phyloP scores from a whole-genome alignment of 2,329 filamentous ascomycete genomes.

The Tolypocladium tundrense region DNA sequence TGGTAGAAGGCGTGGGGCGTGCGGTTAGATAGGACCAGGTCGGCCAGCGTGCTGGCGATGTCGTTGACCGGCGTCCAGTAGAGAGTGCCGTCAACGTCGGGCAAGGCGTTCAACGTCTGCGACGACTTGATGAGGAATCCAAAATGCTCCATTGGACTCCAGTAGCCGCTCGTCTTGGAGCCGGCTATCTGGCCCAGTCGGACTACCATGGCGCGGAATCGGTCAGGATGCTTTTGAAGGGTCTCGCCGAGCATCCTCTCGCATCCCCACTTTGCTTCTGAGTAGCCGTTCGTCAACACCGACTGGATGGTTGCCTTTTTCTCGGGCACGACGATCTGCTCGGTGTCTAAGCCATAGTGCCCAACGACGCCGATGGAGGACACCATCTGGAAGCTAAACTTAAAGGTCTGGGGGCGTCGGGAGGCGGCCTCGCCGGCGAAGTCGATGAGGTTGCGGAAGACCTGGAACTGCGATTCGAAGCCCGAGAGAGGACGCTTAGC shows the following conservation, averaged over 20 bases:
- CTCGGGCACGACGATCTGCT: constrained; percentile 29
- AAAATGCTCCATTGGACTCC: constrained; percentile 44
- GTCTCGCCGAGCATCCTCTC: constrained; percentile 40
- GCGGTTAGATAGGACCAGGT: constrained; percentile 2
- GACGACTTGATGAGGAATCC: constrained; percentile 38
- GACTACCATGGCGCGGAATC: constrained; percentile 32
- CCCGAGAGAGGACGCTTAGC: constrained; percentile 16
- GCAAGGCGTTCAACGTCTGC: constrained; percentile 31
- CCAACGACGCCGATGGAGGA: constrained; percentile 30
- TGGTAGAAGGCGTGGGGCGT: constrained; percentile 9
- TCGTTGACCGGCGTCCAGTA: constrained; percentile 36
- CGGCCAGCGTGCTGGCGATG: constrained; percentile 5
- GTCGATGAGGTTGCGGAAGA: constrained; percentile 35
- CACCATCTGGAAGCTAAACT: constrained; percentile 26
- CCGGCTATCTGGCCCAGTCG: constrained; percentile 45
- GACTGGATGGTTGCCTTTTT: constrained; percentile 24
- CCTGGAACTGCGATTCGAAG: constrained; percentile 32
- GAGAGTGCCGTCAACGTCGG: constrained; percentile 27
- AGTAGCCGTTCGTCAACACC: constrained; percentile 36
- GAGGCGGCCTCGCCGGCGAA: constrained; percentile 25
- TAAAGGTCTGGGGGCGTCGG: not conserved
- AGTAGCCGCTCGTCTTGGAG: constrained; percentile 35
- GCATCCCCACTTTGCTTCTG: constrained; percentile 40
- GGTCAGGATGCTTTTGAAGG: constrained; percentile 27
- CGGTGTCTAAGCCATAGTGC: constrained; percentile 9